These are phyloP conservation scores for Bremia lactucae DNA, from an alignment of 352 stramenopile genomes.

Conservation along the genomic window DNA sequence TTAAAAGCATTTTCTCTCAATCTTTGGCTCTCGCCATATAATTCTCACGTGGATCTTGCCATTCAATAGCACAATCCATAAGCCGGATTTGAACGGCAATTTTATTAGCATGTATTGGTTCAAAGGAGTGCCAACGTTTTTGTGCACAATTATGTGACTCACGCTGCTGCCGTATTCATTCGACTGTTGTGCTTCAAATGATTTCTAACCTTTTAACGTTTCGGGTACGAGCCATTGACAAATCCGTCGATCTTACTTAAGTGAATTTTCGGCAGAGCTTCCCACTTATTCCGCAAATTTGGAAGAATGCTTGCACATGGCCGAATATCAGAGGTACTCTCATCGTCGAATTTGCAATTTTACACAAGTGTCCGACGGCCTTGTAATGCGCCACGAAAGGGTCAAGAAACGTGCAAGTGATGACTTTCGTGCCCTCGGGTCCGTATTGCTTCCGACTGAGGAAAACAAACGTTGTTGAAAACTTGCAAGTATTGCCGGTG, in stretches of 20 bases:
- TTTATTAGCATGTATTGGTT: conserved; percentile 81
- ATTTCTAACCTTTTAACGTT: no score
- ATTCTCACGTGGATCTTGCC: no score
- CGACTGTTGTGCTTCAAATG: conserved; percentile 75
- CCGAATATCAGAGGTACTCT: conserved; percentile 60
- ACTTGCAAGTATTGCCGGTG: no score
- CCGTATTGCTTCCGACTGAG: conserved; percentile 61
- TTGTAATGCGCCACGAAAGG: conserved; percentile 76
- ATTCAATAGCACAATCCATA: no score
- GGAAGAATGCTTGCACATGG: conserved; percentile 73
- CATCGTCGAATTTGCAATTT: conserved; percentile 81
- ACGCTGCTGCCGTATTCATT: conserved; percentile 91
- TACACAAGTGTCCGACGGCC: conserved; percentile 86
- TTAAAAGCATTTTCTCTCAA: no score
- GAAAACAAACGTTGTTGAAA: no score
- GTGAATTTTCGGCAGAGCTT: no score
- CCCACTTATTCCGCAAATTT: conserved; percentile 80
- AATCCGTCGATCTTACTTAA: conserved; percentile 58
- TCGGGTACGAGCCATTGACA: conserved; percentile 91
- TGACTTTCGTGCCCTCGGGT: conserved; percentile 80
- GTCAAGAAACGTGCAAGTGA: conserved; percentile 84
- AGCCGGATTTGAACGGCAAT: conserved; percentile 84
- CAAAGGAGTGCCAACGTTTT: conserved; percentile 88
- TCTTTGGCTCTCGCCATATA: no score
- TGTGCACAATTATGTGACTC: conserved; percentile 89